Percentiles rank a stretch among this genome's conserved stretches.
Evolutionary conservation across 805 yeast species (phyloP).

Genomic region (Monosporozyma siamensis): DNA sequence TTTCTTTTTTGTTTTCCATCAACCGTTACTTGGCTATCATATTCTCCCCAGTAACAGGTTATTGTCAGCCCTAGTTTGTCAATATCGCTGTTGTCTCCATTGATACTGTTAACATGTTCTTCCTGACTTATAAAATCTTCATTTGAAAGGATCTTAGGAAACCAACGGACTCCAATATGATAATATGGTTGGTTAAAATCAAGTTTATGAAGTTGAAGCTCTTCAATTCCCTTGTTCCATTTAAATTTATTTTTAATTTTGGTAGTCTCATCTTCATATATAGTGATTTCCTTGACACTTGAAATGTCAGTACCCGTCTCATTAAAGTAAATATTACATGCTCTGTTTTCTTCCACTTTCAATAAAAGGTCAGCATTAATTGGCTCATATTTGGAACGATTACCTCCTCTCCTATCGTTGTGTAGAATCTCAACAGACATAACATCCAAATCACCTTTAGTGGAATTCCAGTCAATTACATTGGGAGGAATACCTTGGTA

Average conservation of each 20-base stretch:
- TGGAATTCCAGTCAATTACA: conserved; percentile 27
- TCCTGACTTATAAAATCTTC: conserved; percentile 23
- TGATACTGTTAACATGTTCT: no score
- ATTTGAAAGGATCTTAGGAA: conserved; percentile 45
- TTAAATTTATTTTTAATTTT: conserved; percentile 40
- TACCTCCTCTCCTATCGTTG: conserved; percentile 37
- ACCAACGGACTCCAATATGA: conserved; percentile 66
- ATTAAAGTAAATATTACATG: conserved; percentile 54
- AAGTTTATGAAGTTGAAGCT: conserved; percentile 54
- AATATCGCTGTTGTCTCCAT: conserved; percentile 18
- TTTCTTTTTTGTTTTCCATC: conserved; percentile 34
- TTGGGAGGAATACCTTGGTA: conserved; percentile 45
- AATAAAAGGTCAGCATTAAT: conserved; percentile 53
- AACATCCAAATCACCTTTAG: conserved; percentile 27
- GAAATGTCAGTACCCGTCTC: conserved; percentile 33
- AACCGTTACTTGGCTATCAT: conserved; percentile 36
- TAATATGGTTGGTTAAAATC: conserved; percentile 45
- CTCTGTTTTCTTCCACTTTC: conserved; percentile 50
- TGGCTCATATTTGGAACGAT: conserved; percentile 51
- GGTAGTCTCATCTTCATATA: conserved; percentile 29
- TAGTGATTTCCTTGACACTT: conserved; percentile 56
- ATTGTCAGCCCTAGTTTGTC: conserved; percentile 46
- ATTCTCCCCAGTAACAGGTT: conserved; percentile 74
- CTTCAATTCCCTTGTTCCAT: conserved; percentile 53
- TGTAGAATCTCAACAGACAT: conserved; percentile 43